Evolutionary conservation across 75 land plant genomes (phyloP).

Genomic region (Sequoiadendron giganteum): DNA sequence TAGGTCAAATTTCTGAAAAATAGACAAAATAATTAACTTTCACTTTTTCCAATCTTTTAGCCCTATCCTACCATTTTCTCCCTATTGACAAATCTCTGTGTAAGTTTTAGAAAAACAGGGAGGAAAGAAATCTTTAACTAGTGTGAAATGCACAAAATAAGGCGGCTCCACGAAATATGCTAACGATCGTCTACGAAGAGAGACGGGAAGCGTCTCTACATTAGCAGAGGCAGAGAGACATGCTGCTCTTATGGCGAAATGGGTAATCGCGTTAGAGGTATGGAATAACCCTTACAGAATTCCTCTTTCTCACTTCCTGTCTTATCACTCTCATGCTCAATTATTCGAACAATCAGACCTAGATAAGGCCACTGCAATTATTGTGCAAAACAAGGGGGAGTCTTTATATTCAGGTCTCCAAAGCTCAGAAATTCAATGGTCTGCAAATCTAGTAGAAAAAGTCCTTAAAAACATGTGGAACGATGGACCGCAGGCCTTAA

Average conservation of each 20-base stretch:
- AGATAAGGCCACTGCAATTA: constrained; percentile 1
- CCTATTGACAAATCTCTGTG: too few species aligned
- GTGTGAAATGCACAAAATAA: not conserved
- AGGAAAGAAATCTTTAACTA: not conserved
- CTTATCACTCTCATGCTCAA: not conserved
- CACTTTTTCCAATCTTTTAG: too few species aligned
- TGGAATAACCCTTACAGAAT: not conserved
- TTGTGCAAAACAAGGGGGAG: constrained; percentile 2
- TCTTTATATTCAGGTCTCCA: not conserved
- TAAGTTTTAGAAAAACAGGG: too few species aligned
- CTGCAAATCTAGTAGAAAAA: constrained; percentile 11
- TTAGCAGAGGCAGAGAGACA: not conserved
- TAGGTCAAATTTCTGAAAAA: too few species aligned
- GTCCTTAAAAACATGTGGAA: constrained; percentile 58
- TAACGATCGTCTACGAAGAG: not conserved
- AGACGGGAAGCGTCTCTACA: not conserved
- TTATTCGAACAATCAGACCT: not conserved
- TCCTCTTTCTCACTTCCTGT: not conserved
- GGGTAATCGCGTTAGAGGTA: not conserved
- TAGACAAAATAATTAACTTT: too few species aligned
- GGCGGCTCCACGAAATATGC: not conserved
- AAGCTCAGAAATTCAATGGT: constrained; percentile 7
- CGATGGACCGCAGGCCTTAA: constrained; percentile 55
- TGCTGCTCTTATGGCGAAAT: constrained; percentile 6
- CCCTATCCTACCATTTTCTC: too few species aligned